Percentiles rank a stretch among this genome's conserved stretches.
phyloP scores from a whole-genome alignment of 2,329 filamentous ascomycete genomes.

The Colletotrichum endophyticum region DNA sequence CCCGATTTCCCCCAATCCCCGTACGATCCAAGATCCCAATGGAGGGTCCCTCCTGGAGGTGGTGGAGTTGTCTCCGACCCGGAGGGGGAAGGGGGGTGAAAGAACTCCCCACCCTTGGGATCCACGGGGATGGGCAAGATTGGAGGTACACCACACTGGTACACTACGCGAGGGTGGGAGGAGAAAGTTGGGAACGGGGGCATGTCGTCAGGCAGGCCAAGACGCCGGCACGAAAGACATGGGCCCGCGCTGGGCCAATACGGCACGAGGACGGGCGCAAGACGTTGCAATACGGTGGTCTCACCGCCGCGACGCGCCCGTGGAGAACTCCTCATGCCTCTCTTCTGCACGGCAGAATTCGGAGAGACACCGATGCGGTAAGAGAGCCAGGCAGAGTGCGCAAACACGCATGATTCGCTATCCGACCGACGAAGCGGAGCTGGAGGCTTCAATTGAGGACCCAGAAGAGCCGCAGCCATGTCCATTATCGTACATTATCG shows the following conservation, averaged over 20 bases:
- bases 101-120: not conserved
- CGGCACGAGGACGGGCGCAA: not conserved
- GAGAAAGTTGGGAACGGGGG: not conserved
- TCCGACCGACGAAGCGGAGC: not conserved
- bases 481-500: constrained; percentile 10
- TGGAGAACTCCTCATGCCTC: not conserved
- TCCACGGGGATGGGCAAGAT: constrained; percentile 1
- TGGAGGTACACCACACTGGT: not conserved
- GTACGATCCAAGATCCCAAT: constrained; percentile 20
- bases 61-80: not conserved
- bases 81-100: not conserved
- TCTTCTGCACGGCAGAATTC: constrained; percentile 18
- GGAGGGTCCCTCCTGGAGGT: constrained; percentile 2
- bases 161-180: not conserved
- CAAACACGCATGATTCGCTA: not conserved
- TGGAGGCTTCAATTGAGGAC: not conserved
- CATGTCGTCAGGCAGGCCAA: constrained; percentile 14
- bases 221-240: not conserved
- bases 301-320: constrained; percentile 16
- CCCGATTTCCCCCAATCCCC: constrained; percentile 20
- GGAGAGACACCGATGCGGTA: constrained; percentile 5
- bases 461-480: constrained; percentile 13
- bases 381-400: not conserved
- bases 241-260: not conserved
- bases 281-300: constrained; percentile 1